Evolutionary conservation across 2,329 filamentous ascomycete species (phyloP).

Genomic region (Penicillium psychrosexuale): DNA sequence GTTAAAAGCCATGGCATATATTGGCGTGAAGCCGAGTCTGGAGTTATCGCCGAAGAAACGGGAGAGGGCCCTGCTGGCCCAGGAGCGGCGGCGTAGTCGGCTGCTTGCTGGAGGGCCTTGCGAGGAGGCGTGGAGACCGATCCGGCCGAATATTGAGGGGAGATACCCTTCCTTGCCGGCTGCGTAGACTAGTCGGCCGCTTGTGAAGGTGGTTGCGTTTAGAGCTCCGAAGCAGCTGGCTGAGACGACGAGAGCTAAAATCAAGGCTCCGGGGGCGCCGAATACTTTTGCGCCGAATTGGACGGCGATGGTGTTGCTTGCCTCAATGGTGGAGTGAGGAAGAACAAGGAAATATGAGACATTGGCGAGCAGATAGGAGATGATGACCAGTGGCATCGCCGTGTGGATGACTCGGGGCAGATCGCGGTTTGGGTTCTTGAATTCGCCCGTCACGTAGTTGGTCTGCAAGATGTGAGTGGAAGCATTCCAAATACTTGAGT

Average conservation of each 20-base stretch:
- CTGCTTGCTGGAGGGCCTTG: slow-evolving; percentile 25
- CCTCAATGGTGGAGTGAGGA: slow-evolving; percentile 73
- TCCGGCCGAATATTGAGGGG: slow-evolving; percentile 74
- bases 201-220: slow-evolving; percentile 92
- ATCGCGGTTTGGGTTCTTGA: slow-evolving; percentile 84
- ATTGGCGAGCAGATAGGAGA: slow-evolving; percentile 87
- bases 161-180: slow-evolving; percentile 95
- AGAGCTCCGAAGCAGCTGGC: slow-evolving; percentile 92
- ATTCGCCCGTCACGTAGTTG: slow-evolving; percentile 96
- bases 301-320: slow-evolving; percentile 91
- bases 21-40: slow-evolving; percentile 86
- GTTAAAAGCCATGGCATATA: slow-evolving; percentile 86
- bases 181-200: slow-evolving; percentile 84
- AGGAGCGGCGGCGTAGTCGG: slow-evolving; percentile 48
- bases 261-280: slow-evolving; percentile 73
- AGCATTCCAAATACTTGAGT: not conserved
- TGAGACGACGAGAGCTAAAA: slow-evolving; percentile 84
- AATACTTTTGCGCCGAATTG: slow-evolving; percentile 90
- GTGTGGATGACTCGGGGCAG: slow-evolving; percentile 94
- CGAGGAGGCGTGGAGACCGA: slow-evolving; percentile 60
- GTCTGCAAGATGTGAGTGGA: slow-evolving; percentile 51
- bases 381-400: slow-evolving; percentile 89
- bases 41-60: slow-evolving; percentile 71
- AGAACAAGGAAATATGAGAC: slow-evolving; percentile 92
- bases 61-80: slow-evolving; percentile 58